Base-by-base conservation (phyloP, 2,329 filamentous ascomycete species). In the Xylariaceae sp. region DNA sequence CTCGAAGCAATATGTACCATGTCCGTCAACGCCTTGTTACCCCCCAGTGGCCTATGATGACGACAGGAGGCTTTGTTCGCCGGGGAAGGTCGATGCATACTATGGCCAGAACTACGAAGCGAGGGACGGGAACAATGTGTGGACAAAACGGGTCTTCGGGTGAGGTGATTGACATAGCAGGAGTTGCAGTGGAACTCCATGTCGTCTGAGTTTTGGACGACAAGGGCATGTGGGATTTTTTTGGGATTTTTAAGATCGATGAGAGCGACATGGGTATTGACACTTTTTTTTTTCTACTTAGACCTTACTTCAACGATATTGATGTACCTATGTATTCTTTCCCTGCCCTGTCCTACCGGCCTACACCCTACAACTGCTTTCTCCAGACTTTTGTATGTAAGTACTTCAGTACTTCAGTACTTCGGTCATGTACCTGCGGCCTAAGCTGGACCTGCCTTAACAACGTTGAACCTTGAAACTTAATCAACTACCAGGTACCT, bases 121-220 rank as follows among this genome's bases (percentile, higher is more conserved):
- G 45, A 56, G 54, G 45, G 26, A 26, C 20, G 50, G 44, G 43
- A 43, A 54, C 44, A 29, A 40, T 29, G 40, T 29, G 47, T 48
- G 47, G 43, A 40, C 50, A 49, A 51, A 51, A 60, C 48, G 57
- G 55, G 54, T 53, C 48, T 57, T 59, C 52, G 48, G 49, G 52
- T 54, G 56, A 63, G 53, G 51, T 61, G 61, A 63, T 63, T 59
- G 53, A 63, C 60, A 63, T 57, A 53, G 57, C 54, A 63, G 60
- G 57, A 63, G 55, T 57, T 54, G 43, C 48, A 20, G 56, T 61
- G 60, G 60, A 57, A 63, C 58, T 59, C 26, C 51, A 20, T 46
- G 52, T 59, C 54, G 56, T 58, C 54, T 48, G 49, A 62, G 60
- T 53, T 59, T 50, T 61, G 49, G 45, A 60, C 18, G 48, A 61